A percentile compares a stretch with the other conserved stretches of the same genome.
phyloP scores from a whole-genome alignment of 1,284 basidiomycete species.

The Stereum hirsutum region DNA sequence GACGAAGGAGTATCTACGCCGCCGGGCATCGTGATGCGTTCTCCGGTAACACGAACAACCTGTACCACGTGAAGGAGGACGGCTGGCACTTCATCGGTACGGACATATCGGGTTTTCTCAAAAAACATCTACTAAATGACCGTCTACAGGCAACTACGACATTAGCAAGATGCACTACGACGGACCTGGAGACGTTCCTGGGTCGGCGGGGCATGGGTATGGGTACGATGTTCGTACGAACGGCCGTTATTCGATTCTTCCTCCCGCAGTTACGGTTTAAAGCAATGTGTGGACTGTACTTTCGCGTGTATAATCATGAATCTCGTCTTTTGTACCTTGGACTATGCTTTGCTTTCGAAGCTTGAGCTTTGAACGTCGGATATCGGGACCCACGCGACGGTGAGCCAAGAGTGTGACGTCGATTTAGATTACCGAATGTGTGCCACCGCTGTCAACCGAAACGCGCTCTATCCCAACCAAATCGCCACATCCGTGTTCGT shows the following conservation, averaged over 20 bases:
- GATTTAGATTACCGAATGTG: too few species aligned
- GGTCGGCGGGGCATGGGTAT: conserved; percentile 54
- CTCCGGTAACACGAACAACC: conserved; percentile 94
- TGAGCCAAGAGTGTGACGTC: too few species aligned
- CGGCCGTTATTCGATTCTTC: conserved; percentile 11
- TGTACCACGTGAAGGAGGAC: conserved; percentile 91
- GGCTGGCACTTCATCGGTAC: conserved; percentile 91
- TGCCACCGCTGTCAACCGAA: too few species aligned
- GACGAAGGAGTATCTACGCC: conserved; percentile 91
- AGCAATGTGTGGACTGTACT: too few species aligned
- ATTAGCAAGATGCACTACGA: conserved; percentile 76
- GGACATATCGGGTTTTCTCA: conserved; percentile 13
- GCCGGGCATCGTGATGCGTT: conserved; percentile 97
- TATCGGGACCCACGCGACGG: too few species aligned
- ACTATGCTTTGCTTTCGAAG: too few species aligned
- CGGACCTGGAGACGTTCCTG: conserved; percentile 60
- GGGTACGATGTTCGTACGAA: conserved; percentile 66
- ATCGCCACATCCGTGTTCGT: too few species aligned
- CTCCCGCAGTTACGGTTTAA: neutral
- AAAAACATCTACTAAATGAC: neutral
- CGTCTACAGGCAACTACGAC: conserved; percentile 71
- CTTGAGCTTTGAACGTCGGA: too few species aligned
- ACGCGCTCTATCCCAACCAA: too few species aligned
- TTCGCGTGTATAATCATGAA: too few species aligned
- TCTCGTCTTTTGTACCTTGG: too few species aligned